Evolutionary conservation across 1,284 basidiomycete genomes (phyloP).

Genomic region (Mixia osmundae): DNA sequence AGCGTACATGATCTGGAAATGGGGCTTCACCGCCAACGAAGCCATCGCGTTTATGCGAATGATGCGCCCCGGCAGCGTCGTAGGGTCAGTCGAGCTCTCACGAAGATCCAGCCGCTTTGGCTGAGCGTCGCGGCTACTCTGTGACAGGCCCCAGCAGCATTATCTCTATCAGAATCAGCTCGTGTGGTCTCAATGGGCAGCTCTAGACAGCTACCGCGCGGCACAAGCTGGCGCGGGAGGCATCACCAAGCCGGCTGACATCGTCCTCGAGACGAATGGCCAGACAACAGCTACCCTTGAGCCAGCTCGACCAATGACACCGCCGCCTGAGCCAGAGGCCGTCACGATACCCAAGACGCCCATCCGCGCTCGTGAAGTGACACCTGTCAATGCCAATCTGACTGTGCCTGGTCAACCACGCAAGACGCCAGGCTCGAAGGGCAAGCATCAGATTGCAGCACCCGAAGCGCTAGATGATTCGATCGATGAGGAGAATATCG

Average conservation of each 20-base stretch:
- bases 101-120: neutral
- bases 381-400: constrained; percentile 33
- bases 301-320: constrained; percentile 44
- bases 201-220: constrained; percentile 32
- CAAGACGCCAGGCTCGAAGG: constrained; percentile 54
- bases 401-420: constrained; percentile 28
- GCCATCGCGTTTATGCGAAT: constrained; percentile 97
- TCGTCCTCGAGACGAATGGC: constrained; percentile 26
- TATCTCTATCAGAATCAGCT: constrained; percentile 92
- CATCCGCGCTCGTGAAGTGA: constrained; percentile 28
- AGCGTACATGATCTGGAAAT: constrained; percentile 96
- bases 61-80: constrained; percentile 47
- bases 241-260: constrained; percentile 21
- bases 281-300: constrained; percentile 28
- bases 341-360: constrained; percentile 25
- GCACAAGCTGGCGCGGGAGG: constrained; percentile 5
- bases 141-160: constrained; percentile 33
- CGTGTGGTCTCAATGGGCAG: constrained; percentile 82
- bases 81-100: constrained; percentile 6
- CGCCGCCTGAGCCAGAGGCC: constrained; percentile 35
- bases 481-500: no score
- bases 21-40: constrained; percentile 94
- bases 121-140: neutral
- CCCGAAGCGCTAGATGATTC: constrained; percentile 8
- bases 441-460: constrained; percentile 27